phyloP scores from a whole-genome alignment of 2,329 filamentous ascomycete species.

The Aspergillus hortae region DNA sequence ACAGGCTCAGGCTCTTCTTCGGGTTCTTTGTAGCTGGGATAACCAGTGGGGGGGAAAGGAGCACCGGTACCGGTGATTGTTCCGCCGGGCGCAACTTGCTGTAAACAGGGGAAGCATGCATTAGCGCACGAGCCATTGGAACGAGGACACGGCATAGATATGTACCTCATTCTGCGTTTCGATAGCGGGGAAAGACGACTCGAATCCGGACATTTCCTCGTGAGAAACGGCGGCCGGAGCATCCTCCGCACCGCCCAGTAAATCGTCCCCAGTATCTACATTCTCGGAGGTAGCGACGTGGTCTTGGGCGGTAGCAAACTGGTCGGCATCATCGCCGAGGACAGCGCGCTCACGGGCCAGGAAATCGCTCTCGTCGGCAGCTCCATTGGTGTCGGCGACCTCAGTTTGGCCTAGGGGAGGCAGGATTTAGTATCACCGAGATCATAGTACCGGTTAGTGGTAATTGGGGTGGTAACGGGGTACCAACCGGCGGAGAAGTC shows the following conservation, averaged over 20 bases:
- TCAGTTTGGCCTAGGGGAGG: conserved; percentile 31
- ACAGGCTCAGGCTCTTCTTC: conserved; percentile 88
- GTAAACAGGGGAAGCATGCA: conserved; percentile 30
- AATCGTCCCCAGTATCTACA: conserved; percentile 64
- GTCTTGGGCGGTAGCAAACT: conserved; percentile 78
- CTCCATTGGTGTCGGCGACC: conserved; percentile 27
- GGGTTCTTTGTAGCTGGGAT: conserved; percentile 51
- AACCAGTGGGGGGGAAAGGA: conserved; percentile 54
- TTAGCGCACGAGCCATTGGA: conserved; percentile 10
- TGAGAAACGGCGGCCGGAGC: conserved; percentile 16
- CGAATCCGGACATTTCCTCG: conserved; percentile 60
- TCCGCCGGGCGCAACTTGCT: conserved; percentile 69
- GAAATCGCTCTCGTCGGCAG: conserved; percentile 73
- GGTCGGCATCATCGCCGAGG: conserved; percentile 87
- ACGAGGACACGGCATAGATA: background rate
- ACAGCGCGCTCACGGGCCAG: conserved; percentile 84
- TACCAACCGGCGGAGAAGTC: conserved; percentile 64
- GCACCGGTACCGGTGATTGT: conserved; percentile 70
- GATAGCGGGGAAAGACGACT: conserved; percentile 87
- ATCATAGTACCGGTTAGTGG: conserved; percentile 7
- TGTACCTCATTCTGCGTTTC: conserved; percentile 68
- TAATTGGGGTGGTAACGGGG: conserved; percentile 13
- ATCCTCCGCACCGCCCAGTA: conserved; percentile 61
- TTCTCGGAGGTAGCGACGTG: conserved; percentile 55
- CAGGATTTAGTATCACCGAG: conserved; percentile 22